A percentile compares a stretch with the other conserved stretches of the same genome.
These are phyloP conservation scores for Neofusicoccum kwambonambiense DNA, from an alignment of 2,329 filamentous ascomycete species.

Conservation along the genomic window DNA sequence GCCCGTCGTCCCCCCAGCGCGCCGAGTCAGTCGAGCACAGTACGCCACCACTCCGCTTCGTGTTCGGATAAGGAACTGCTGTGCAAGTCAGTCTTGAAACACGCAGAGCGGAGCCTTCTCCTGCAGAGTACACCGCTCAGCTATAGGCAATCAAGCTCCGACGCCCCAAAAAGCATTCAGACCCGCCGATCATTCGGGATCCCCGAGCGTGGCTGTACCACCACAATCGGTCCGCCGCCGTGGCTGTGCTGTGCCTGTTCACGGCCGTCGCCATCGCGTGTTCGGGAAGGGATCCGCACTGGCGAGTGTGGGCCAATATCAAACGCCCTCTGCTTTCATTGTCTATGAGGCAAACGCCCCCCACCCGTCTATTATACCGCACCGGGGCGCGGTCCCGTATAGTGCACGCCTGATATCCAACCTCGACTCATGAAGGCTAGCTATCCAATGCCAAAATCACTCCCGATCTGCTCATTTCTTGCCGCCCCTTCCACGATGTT, in stretches of 20 bases:
- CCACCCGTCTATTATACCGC: not conserved
- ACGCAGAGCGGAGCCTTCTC: not conserved
- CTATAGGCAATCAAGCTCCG: not conserved
- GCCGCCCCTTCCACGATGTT: not conserved
- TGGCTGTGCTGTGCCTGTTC: not conserved
- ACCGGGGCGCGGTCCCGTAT: not conserved
- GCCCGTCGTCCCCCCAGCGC: not conserved
- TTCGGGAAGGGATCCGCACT: too few species aligned
- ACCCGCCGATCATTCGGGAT: not conserved
- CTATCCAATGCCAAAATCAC: too few species aligned
- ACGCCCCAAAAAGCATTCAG: not conserved
- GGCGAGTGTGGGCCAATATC: too few species aligned
- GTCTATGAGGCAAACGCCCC: not conserved
- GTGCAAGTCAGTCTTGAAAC: not conserved
- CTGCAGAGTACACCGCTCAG: slow-evolving; percentile 1
- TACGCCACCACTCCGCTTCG: not conserved
- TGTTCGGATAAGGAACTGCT: not conserved
- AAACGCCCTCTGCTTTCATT: too few species aligned
- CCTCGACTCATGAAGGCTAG: too few species aligned
- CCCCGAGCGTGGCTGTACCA: not conserved
- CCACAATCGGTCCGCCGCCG: not conserved
- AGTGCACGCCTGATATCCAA: not conserved
- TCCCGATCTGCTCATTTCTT: not conserved
- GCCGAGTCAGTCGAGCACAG: not conserved
- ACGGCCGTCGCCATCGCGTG: not conserved